These are phyloP conservation scores for Tricholomella constricta DNA, from an alignment of 768 basidiomycete genomes.

Conservation along the genomic window DNA sequence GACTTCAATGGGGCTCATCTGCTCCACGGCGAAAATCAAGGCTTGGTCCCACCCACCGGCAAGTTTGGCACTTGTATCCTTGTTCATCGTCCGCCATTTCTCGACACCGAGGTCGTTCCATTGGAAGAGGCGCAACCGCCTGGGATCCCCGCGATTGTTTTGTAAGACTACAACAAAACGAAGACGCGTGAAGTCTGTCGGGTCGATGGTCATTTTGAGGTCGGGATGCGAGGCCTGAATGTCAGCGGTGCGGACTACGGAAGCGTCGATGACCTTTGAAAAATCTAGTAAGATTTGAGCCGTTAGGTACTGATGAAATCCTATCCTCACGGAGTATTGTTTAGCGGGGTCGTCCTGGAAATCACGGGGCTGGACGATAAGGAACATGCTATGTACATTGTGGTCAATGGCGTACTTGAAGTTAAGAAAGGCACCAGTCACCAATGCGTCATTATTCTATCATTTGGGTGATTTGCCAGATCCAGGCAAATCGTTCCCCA, in stretches of 20 bases:
- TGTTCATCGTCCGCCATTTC: neutral
- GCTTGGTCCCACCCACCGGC: neutral
- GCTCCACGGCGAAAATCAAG: neutral
- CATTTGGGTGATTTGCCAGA: conserved; percentile 12
- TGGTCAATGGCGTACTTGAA: neutral
- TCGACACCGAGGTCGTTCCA: conserved; percentile 8
- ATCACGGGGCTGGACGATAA: conserved; percentile 8
- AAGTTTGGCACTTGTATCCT: neutral
- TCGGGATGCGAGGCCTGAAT: conserved; percentile 3
- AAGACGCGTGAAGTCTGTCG: conserved; percentile 9
- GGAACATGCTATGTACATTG: neutral
- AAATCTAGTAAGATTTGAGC: neutral
- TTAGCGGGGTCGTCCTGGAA: conserved; percentile 3
- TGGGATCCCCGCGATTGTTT: neutral
- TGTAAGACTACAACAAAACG: conserved; percentile 6
- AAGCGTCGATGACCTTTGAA: conserved; percentile 7
- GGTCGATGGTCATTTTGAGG: conserved; percentile 13
- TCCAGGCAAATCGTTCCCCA: conserved; percentile 13
- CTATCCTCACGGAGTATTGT: conserved; percentile 4
- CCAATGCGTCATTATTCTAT: conserved; percentile 18
- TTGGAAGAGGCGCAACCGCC: conserved; percentile 11
- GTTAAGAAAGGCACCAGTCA: neutral
- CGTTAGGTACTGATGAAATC: neutral
- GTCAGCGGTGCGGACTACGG: neutral
- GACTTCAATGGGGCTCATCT: neutral